Percentiles rank a stretch among this genome's conserved stretches.
phyloP scores from a whole-genome alignment of 352 stramenopile genomes.

The Plasmopara muralis region DNA sequence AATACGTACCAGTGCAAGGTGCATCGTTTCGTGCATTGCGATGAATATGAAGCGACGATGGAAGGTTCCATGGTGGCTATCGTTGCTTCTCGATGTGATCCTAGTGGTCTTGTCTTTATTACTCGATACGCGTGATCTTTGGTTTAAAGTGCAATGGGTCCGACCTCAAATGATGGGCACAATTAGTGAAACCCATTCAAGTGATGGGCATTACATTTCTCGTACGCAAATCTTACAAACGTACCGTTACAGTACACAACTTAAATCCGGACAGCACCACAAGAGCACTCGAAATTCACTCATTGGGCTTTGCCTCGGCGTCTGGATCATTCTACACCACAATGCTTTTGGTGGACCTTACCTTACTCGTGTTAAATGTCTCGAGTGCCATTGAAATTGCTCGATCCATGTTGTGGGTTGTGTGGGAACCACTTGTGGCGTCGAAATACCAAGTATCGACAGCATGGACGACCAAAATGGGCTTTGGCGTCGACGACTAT shows the following conservation, averaged over 20 bases:
- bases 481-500: constrained; percentile 29
- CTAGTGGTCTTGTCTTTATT: constrained; percentile 27
- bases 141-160: constrained; percentile 53
- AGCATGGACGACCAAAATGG: constrained; percentile 25
- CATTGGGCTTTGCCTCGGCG: constrained; percentile 34
- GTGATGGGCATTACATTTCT: constrained; percentile 34
- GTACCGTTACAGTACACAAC: constrained; percentile 16
- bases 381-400: constrained; percentile 31
- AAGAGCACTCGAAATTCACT: constrained; percentile 23
- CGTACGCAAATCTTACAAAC: constrained; percentile 25
- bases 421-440: constrained; percentile 21
- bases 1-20: no score
- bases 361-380: constrained; percentile 27
- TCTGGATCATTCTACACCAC: constrained; percentile 40
- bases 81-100: constrained; percentile 24
- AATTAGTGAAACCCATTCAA: constrained; percentile 26
- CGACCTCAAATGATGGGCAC: constrained; percentile 12
- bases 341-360: constrained; percentile 36
- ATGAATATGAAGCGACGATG: background rate
- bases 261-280: constrained; percentile 1
- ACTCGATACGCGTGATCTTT: constrained; percentile 48
- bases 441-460: constrained; percentile 16
- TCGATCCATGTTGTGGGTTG: constrained; percentile 22
- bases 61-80: constrained; percentile 10
- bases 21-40: constrained; percentile 12